Evolutionary conservation across 2,329 filamentous ascomycete genomes (phyloP).

Genomic region (Claviceps maximensis): DNA sequence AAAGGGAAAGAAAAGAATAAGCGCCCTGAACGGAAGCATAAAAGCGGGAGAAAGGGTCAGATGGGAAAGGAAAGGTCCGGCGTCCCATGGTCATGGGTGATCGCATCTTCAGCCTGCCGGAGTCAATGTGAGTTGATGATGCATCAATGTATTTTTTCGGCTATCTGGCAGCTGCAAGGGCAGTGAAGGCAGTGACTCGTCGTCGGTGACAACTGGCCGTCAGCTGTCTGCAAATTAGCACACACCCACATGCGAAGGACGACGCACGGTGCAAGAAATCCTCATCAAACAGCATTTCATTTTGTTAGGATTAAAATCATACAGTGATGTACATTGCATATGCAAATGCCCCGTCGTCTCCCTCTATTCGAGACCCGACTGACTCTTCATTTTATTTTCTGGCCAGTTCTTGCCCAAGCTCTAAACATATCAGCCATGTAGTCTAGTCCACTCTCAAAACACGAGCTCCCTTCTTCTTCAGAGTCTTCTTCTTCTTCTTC

Average conservation of each 20-base stretch:
- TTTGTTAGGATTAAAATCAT: constrained; percentile 16
- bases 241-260: background rate
- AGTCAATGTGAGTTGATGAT: too few species aligned
- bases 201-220: background rate
- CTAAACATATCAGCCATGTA: background rate
- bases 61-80: background rate
- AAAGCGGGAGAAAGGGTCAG: background rate
- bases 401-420: constrained; percentile 9
- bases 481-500: constrained; percentile 73
- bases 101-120: too few species aligned
- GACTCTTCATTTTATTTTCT: constrained; percentile 7
- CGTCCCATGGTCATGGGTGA: background rate
- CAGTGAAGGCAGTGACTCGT: background rate
- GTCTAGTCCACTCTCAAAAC: constrained; percentile 57
- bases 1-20: too few species aligned
- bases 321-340: constrained; percentile 27
- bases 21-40: background rate
- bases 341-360: constrained; percentile 11
- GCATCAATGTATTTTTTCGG: too few species aligned
- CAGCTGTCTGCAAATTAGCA: background rate
- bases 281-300: background rate
- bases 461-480: constrained; percentile 59
- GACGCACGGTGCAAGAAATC: background rate
- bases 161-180: background rate
- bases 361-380: background rate